Evolutionary conservation across 2,329 filamentous ascomycete species (phyloP), one percentile per base, ranked within the genome.

Genomic region (Rutstroemia sp.): DNA sequence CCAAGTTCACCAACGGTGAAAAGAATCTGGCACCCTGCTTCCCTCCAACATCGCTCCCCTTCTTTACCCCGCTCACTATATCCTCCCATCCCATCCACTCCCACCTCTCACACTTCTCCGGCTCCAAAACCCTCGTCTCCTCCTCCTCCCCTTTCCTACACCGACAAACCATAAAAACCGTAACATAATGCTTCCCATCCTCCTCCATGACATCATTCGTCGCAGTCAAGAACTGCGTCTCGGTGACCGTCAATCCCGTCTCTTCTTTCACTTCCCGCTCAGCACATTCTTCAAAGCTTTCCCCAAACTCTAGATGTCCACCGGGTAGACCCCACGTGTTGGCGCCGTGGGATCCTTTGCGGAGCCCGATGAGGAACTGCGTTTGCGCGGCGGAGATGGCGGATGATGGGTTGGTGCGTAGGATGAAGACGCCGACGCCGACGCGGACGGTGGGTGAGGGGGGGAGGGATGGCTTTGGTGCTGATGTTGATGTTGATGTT

Each of bases 221-320:
- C 0, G 82, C 78, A 0, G 78, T 80, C 0, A 85, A 61, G 41
- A 86, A 77, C 47, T 73, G 75, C 2, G 21, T 34, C n/a, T 8
- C 25, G 1, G 69, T 73, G 1, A 90, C 74, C 0, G 70, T 64
- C 0, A 90, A 74, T 0, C 79, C 85, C 0, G 88, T 90, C 66
- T 92, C 88, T 67, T 92, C 88, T 0, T 81, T 66, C 0, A 80
- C 75, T 70, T 92, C 88, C 4, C 88, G 79, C 48, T 72, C 77
- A 0, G 87, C 86, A 58, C 87, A 90, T 0, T 71, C 69, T 19
- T 82, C 74, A 34, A 82, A 77, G 1, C 75, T 75, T 67, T 92
- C 88, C 59, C 80, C 79, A 56, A 80, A 79, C 59, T 92, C 88
- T 16, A 92, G 78, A 64, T 92, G 87, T 0, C 88, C 89, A 21